phyloP scores from a whole-genome alignment of 2,329 filamentous ascomycete genomes.

The Cadophora malorum region DNA sequence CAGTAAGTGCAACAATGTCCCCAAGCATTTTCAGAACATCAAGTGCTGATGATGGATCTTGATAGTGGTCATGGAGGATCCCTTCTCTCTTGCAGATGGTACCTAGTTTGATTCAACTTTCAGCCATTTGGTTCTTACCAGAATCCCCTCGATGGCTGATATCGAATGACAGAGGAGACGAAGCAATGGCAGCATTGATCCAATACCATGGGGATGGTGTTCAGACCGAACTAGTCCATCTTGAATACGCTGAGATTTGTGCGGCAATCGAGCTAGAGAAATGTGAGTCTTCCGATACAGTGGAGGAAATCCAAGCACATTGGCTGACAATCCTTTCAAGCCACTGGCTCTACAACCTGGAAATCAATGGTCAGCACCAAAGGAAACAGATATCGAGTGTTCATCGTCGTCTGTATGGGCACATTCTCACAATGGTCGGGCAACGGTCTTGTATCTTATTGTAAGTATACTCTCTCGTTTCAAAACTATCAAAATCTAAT shows the following conservation, averaged over 20 bases:
- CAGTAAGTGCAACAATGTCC: background rate
- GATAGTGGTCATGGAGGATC: conserved; percentile 50
- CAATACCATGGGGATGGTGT: conserved; percentile 60
- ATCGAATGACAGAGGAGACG: conserved; percentile 60
- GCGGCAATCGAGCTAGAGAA: conserved; percentile 60
- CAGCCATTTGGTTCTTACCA: conserved; percentile 51
- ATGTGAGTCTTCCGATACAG: background rate
- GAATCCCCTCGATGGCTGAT: conserved; percentile 64
- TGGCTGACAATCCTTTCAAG: conserved; percentile 48
- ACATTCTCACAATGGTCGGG: conserved; percentile 60
- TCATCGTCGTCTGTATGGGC: conserved; percentile 56
- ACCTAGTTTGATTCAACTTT: conserved; percentile 37
- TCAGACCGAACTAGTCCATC: conserved; percentile 57
- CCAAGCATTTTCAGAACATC: background rate
- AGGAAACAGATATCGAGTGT: conserved; percentile 56
- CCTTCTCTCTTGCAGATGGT: conserved; percentile 50
- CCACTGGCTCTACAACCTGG: conserved; percentile 54
- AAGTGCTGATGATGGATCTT: background rate
- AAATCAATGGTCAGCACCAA: conserved; percentile 55
- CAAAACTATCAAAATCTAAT: conserved; percentile 45
- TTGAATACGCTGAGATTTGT: conserved; percentile 62
- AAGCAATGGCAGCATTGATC: conserved; percentile 60
- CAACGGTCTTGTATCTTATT: conserved; percentile 54
- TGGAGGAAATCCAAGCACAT: background rate
- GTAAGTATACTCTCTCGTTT: conserved; percentile 51